Evolutionary conservation across 1,284 basidiomycete genomes (phyloP), one percentile per base, ranked within the genome.

Genomic region (Ganoderma meredithae): DNA sequence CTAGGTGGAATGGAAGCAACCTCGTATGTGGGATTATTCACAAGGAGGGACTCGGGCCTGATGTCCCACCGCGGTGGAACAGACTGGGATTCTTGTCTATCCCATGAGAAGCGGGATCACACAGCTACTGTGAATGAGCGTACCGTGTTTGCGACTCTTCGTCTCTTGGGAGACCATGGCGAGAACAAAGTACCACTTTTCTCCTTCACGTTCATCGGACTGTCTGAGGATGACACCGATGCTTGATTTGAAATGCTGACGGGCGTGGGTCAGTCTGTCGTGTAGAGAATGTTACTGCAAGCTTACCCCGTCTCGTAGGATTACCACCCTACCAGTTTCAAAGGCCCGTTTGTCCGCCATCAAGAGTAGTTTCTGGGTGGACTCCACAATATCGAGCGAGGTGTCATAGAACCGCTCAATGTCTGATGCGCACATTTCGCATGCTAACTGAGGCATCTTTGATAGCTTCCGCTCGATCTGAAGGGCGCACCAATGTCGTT

Each of bases 271-370:
- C 0, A 62, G 61, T 6, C 4, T 27, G n/a, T 12, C 31, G 62
- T 25, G 39, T 63, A 47, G 19, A 58, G 43, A 6, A 27, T 31
- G 36, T 22, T 39, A 60, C 13, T 15, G 25, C 22, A 19, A 44
- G 78, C 90, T 76, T 77, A 97, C 96, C 63, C 87, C 87, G 77
- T 99, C 93, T 56, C 91, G 87, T 41, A 99, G 80, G 22, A 99
- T 79, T 1, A 99, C 88, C 17, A 99, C 88, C 60, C 98, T 85
- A 0, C 97, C 97, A 0, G 90, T 78, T 5, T 81, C 78, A 47
- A 99, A 81, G 3, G 88, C 82, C 81, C 94, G 95, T 33, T 83
- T 82, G 1, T 86, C 79, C 0, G 92, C 93, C 75, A 91, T 84
- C n/a, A 84, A 81, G 60, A 97, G 76, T 40, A 99, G 79, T 33